A percentile compares a stretch with the other conserved stretches of the same genome.
These are phyloP conservation scores for Colletotrichum sp. DNA, from an alignment of 2,329 filamentous ascomycete genomes.

Conservation along the genomic window DNA sequence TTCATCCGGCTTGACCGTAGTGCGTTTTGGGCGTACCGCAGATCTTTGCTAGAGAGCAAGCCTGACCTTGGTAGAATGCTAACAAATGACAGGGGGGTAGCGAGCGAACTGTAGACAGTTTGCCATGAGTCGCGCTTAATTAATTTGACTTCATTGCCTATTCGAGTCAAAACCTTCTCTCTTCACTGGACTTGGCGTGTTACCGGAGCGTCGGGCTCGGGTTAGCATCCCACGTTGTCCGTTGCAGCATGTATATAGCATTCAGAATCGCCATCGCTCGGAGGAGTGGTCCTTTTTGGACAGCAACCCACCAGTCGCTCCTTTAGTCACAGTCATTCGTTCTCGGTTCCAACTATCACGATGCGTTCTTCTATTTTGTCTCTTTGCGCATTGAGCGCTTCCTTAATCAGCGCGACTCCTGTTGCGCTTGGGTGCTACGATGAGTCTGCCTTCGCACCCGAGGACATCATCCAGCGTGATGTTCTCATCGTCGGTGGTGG, in stretches of 20 bases:
- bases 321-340: neutral
- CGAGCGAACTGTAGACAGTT: neutral
- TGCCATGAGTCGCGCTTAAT: slow-evolving; percentile 6
- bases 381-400: slow-evolving; percentile 6
- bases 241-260: slow-evolving; percentile 12
- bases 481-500: slow-evolving; percentile 59
- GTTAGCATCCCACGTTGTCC: neutral
- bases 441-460: slow-evolving; percentile 10
- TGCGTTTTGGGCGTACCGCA: neutral
- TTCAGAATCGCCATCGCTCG: neutral
- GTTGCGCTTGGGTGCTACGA: slow-evolving; percentile 7
- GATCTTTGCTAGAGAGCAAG: neutral
- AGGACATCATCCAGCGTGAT: slow-evolving; percentile 35
- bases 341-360: neutral
- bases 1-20: neutral
- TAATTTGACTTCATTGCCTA: slow-evolving; percentile 15
- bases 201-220: neutral
- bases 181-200: neutral
- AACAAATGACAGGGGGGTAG: neutral
- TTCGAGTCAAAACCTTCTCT: neutral
- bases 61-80: neutral
- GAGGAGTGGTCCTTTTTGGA: no score
- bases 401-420: neutral
- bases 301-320: neutral
- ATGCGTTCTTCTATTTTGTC: slow-evolving; percentile 5